Base-by-base conservation (phyloP, 2,329 filamentous ascomycete species). In the Hypoxylon sp. region DNA sequence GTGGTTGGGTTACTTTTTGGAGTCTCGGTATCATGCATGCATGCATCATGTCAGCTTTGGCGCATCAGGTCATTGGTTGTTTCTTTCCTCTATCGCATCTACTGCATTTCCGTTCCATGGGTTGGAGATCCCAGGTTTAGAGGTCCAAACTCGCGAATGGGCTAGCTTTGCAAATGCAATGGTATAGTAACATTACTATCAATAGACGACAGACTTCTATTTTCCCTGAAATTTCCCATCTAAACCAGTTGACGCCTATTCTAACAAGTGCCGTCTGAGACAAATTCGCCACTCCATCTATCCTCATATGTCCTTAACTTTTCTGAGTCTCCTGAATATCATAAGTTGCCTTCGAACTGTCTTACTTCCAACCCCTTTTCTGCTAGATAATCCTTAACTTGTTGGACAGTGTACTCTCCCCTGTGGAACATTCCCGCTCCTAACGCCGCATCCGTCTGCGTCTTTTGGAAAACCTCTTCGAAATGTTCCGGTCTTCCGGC, bases 341-440 rank as follows among this genome's bases (percentile, higher is more conserved):
- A 80, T 73, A 84, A 65, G 6, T 82, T 82, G 1, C 84, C 84
- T 72, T 97, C 95, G 74, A 91, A 93, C 62, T 89, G 87, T 68
- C 96, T 86, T n/a, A 97, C 91, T 61, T 93, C 78, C 62, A 97
- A 83, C 0, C 92, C 92, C 74, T 89, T 87, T 34, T 85, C 83
- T 23, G 84, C 83, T 63, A 99, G 79, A 75, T 92, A 87, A 63
- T 96, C 91, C 81, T 99, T 99, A 50, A 99, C 96, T 75, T 98
- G 90, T 78, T 89, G 90, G 14, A 99, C 95, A 0, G 94, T 97
- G 79, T 95, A 99, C 82, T 99, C 95, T 37, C 91, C 93, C 51
- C 96, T 85, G 81, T 99, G 96, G 80, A 99, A 99, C 91, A 99
- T 99, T 56, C 96, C 96, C 7, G 96, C 96, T 2, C 96, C 96